These are phyloP conservation scores for Blastomyces gilchristii DNA, from an alignment of 2,329 filamentous ascomycete genomes.

Conservation along the genomic window DNA sequence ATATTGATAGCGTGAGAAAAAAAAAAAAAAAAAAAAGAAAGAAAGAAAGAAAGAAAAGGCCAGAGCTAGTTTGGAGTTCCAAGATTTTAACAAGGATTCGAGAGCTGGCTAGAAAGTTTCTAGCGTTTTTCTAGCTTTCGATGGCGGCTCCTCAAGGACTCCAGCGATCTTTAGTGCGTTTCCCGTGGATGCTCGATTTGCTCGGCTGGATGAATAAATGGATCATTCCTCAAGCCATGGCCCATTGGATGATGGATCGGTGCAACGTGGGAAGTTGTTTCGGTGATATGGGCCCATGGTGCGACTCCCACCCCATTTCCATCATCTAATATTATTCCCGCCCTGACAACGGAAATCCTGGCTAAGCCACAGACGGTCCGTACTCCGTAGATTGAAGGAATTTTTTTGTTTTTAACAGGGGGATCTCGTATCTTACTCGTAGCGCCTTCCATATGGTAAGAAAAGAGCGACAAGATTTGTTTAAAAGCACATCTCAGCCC, in stretches of 20 bases:
- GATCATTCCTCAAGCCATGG: background rate
- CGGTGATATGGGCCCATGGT: background rate
- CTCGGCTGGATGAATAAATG: background rate
- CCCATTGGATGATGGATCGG: background rate
- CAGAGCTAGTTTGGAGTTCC: background rate
- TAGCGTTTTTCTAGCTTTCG: slow-evolving; percentile 6
- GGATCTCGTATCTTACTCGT: background rate
- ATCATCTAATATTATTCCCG: background rate
- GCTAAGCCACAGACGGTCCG: no score
- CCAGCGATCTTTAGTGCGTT: background rate
- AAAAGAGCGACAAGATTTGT: background rate
- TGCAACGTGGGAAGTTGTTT: slow-evolving; percentile 2
- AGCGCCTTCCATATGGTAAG: background rate
- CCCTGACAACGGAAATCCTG: background rate
- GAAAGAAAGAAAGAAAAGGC: background rate
- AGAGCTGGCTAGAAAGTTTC: background rate
- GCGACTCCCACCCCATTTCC: background rate
- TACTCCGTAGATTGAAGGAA: background rate
- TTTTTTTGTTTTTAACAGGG: background rate
- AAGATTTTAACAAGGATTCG: background rate
- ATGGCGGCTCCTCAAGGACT: background rate
- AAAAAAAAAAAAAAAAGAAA: background rate
- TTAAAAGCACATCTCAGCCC: background rate
- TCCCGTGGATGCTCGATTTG: background rate
- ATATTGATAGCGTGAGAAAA: background rate